Conservation (phyloP, 495 filamentous ascomycete genomes). For the Aspergillus cavernicola region DNA sequence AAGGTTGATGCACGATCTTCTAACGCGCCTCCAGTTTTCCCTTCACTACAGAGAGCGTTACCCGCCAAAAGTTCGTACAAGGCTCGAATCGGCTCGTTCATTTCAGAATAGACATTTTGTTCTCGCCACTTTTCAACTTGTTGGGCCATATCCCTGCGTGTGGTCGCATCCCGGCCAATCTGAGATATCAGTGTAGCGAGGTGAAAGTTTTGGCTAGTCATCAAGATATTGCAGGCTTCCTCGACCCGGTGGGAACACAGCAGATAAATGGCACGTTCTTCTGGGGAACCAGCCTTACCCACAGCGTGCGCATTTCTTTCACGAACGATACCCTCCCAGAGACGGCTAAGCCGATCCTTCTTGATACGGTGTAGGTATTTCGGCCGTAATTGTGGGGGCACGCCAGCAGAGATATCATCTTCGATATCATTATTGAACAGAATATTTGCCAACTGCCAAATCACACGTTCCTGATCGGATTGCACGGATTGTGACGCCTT, state of each 20-base stretch:
- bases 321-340: constrained; percentile 47
- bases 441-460: constrained; percentile 66
- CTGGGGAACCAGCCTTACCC: constrained; percentile 51
- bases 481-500: constrained; percentile 24
- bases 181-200: constrained; percentile 79
- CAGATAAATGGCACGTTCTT: constrained; percentile 80
- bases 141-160: constrained; percentile 62
- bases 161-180: constrained; percentile 64
- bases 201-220: constrained; percentile 69
- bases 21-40: constrained; percentile 54
- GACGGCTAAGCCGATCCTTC: constrained; percentile 47
- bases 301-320: constrained; percentile 44
- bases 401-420: constrained; percentile 40
- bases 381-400: constrained; percentile 35
- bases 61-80: constrained; percentile 88
- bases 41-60: constrained; percentile 75
- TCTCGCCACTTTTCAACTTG: constrained; percentile 85
- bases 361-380: constrained; percentile 49
- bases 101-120: constrained; percentile 75
- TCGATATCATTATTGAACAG: constrained; percentile 71
- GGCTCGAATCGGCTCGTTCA: constrained; percentile 78
- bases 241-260: constrained; percentile 72
- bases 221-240: constrained; percentile 74
- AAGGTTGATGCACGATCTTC: constrained; percentile 79
- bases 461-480: constrained; percentile 34